These are phyloP conservation scores for Dioscorea alata DNA, from an alignment of 106 monocot genomes.

Conservation along the genomic window DNA sequence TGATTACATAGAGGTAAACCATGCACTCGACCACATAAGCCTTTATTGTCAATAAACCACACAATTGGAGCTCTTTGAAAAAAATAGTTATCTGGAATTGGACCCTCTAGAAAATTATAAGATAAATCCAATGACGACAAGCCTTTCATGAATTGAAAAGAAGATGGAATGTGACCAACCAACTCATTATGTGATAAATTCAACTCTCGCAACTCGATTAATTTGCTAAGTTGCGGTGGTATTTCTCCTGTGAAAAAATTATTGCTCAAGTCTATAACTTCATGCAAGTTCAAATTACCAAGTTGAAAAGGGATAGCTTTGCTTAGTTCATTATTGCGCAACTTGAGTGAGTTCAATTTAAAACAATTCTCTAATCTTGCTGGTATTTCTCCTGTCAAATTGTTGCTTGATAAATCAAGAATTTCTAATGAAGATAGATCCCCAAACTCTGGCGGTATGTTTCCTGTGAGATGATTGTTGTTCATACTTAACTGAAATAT, in stretches of 20 bases:
- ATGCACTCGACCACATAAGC: slow-evolving; percentile 19
- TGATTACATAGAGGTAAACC: slow-evolving; percentile 20
- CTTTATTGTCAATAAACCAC: slow-evolving; percentile 20
- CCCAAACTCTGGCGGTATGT: slow-evolving; percentile 74
- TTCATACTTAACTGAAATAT: too few species aligned
- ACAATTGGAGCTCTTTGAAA: slow-evolving; percentile 7
- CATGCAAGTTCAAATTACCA: slow-evolving; percentile 53
- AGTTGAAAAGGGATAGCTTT: slow-evolving; percentile 66
- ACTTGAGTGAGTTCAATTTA: slow-evolving; percentile 61
- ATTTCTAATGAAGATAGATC: slow-evolving; percentile 64
- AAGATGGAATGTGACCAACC: slow-evolving; percentile 11
- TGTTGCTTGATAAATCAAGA: slow-evolving; percentile 76
- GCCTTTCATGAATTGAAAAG: slow-evolving; percentile 11
- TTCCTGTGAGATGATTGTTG: slow-evolving; percentile 75
- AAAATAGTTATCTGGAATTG: slow-evolving; percentile 6
- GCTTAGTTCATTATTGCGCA: slow-evolving; percentile 72
- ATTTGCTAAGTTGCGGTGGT: slow-evolving; percentile 4
- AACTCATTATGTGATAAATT: slow-evolving; percentile 30
- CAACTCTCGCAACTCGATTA: too few species aligned
- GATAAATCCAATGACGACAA: slow-evolving; percentile 18
- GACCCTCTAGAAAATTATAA: slow-evolving; percentile 17
- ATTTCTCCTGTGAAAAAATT: slow-evolving; percentile 13
- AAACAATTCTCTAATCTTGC: slow-evolving; percentile 44
- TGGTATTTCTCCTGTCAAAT: slow-evolving; percentile 82
- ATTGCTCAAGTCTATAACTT: slow-evolving; percentile 13